Conservation (phyloP, 257 asterid species). For the Mentha longifolia region DNA sequence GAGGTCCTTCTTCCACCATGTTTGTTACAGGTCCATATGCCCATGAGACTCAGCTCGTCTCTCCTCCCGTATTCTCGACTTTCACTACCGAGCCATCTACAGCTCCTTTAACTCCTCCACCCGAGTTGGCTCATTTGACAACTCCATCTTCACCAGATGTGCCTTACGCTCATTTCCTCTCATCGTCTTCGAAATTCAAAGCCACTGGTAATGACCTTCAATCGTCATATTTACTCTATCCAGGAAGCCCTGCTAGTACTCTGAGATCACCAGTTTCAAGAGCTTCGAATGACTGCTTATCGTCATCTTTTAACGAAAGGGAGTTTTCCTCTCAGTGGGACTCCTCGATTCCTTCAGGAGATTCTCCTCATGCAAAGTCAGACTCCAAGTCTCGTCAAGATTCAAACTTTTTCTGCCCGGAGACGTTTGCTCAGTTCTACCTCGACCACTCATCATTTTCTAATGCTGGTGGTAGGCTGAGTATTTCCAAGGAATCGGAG, state of each 20-base stretch:
- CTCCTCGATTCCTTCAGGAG: constrained; percentile 40
- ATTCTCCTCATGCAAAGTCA: constrained; percentile 47
- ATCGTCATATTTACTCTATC: constrained; percentile 49
- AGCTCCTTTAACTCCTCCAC: constrained; percentile 75
- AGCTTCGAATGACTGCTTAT: constrained; percentile 41
- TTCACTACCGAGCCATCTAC: constrained; percentile 79
- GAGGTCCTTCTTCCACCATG: constrained; percentile 57
- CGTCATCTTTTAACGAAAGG: constrained; percentile 48
- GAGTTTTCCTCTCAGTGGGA: constrained; percentile 49
- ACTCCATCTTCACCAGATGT: constrained; percentile 83
- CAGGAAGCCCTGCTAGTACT: constrained; percentile 62
- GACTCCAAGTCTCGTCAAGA: constrained; percentile 68
- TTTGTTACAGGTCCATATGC: constrained; percentile 72
- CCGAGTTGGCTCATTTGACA: constrained; percentile 67
- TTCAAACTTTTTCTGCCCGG: constrained; percentile 97
- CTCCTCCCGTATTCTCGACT: constrained; percentile 73
- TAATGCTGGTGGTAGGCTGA: constrained; percentile 88
- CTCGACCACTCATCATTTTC: constrained; percentile 81
- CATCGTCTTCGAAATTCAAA: constrained; percentile 46
- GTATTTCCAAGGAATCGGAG: constrained; percentile 89
- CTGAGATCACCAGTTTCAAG: constrained; percentile 52
- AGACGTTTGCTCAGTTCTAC: constrained; percentile 96
- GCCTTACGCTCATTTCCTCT: constrained; percentile 69
- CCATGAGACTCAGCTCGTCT: constrained; percentile 67
- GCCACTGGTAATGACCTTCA: constrained; percentile 46